phyloP scores from a whole-genome alignment of 345 rosid species.

The Geranium brycei region DNA sequence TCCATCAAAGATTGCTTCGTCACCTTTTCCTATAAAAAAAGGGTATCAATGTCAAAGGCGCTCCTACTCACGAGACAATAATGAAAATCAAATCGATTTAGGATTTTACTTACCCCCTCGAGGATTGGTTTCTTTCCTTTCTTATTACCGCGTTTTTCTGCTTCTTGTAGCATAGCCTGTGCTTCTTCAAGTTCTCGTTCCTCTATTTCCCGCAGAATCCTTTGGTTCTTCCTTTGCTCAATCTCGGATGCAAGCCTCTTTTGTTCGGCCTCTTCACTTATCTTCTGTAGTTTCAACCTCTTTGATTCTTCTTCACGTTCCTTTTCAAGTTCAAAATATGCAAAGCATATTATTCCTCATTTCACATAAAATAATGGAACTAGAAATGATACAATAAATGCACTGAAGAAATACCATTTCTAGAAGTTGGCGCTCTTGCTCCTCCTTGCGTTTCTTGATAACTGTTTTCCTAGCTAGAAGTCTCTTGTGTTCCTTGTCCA shows the following conservation, averaged over 20 bases:
- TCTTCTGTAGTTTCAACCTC: constrained; percentile 66
- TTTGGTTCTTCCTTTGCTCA: constrained; percentile 63
- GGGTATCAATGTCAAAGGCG: not conserved
- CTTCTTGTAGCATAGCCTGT: constrained; percentile 64
- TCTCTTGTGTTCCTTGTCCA: constrained; percentile 84
- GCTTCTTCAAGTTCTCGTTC: constrained; percentile 87
- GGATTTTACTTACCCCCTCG: constrained; percentile 58
- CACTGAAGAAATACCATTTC: constrained; percentile 48
- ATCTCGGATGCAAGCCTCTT: constrained; percentile 74
- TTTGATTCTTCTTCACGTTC: constrained; percentile 87
- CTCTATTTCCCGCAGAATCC: constrained; percentile 74
- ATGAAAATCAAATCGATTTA: not conserved
- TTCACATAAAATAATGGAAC: not conserved
- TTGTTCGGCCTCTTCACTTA: constrained; percentile 86
- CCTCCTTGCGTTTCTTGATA: constrained; percentile 95
- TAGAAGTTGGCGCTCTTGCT: constrained; percentile 82
- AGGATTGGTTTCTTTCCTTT: constrained; percentile 63
- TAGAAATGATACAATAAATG: not conserved
- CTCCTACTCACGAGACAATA: constrained; percentile 1
- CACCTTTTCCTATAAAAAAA: constrained; percentile 61
- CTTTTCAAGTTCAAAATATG: constrained; percentile 20
- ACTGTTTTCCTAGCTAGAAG: constrained; percentile 88
- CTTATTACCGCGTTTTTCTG: constrained; percentile 62
- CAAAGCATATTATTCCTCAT: not conserved
- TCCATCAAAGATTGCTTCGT: constrained; percentile 67